A percentile compares a stretch with the other conserved stretches of the same genome.
Evolutionary conservation across 1,284 basidiomycete genomes (phyloP).

Genomic region (Melanopsichium pennsylvanicum): DNA sequence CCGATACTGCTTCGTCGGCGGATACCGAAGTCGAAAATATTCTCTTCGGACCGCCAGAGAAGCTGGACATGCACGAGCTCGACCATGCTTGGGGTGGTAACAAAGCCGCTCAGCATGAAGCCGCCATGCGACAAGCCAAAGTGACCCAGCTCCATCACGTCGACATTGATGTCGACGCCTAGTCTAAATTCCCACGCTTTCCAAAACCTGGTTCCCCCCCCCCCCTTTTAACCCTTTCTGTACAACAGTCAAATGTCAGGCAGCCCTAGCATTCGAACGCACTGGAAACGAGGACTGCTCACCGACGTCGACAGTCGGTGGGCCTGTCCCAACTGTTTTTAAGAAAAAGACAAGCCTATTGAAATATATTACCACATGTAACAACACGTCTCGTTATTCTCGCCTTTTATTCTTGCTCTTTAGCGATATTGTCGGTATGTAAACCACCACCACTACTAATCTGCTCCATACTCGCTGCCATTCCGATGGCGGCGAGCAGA

Average conservation of each 20-base stretch:
- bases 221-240: conserved; percentile 1
- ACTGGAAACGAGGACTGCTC: conserved; percentile 6
- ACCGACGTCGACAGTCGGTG: background rate
- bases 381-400: conserved; percentile 21
- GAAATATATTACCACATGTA: conserved; percentile 9
- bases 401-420: background rate
- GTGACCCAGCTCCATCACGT: conserved; percentile 7
- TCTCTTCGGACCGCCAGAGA: conserved; percentile 43
- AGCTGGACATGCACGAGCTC: conserved; percentile 41
- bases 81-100: conserved; percentile 39
- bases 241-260: conserved; percentile 29
- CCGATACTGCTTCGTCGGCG: conserved; percentile 14
- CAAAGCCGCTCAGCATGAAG: conserved; percentile 26
- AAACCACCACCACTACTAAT: conserved; percentile 8
- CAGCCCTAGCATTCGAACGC: conserved; percentile 14
- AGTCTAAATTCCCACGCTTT: background rate
- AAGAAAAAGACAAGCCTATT: conserved; percentile 4
- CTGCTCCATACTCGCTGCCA: background rate
- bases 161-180: conserved; percentile 1
- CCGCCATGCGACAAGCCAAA: conserved; percentile 16
- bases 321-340: background rate
- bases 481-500: background rate
- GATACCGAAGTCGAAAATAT: conserved; percentile 43
- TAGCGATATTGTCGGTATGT: conserved; percentile 4
- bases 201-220: background rate